Percentiles rank a stretch among this genome's conserved stretches.
Conservation (phyloP, 2,329 filamentous ascomycete genomes). For the Fusarium sp. region DNA sequence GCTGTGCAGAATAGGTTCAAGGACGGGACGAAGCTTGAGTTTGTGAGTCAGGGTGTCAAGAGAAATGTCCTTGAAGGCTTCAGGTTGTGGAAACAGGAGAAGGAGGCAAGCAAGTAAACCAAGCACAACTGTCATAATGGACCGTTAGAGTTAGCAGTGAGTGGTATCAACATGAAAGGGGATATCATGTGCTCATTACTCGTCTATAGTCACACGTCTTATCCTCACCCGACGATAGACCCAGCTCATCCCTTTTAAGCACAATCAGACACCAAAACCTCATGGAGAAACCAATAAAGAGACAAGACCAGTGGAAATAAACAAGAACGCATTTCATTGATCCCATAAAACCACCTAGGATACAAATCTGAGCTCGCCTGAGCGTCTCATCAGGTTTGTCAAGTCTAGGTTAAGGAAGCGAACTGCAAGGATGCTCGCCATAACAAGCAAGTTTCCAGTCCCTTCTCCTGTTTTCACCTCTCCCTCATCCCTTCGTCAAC, state of each 20-base stretch:
- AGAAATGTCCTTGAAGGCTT: slow-evolving; percentile 55
- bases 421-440: slow-evolving; percentile 23
- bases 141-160: not conserved
- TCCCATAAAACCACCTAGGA: slow-evolving; percentile 49
- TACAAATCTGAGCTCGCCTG: slow-evolving; percentile 42
- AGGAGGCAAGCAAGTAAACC: not conserved
- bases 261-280: slow-evolving; percentile 26
- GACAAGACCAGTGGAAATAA: slow-evolving; percentile 19
- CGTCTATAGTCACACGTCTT: slow-evolving; percentile 39
- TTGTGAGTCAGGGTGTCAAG: slow-evolving; percentile 54
- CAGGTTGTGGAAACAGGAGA: slow-evolving; percentile 44
- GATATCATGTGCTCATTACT: slow-evolving; percentile 43
- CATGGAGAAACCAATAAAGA: slow-evolving; percentile 7
- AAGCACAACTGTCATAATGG: not conserved
- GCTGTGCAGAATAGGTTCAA: slow-evolving; percentile 45
- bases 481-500: slow-evolving; percentile 29
- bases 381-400: slow-evolving; percentile 37
- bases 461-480: slow-evolving; percentile 22
- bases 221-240: slow-evolving; percentile 16
- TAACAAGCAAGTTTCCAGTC: slow-evolving; percentile 34
- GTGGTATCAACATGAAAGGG: slow-evolving; percentile 9
- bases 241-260: slow-evolving; percentile 4
- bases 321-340: slow-evolving; percentile 50
- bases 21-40: slow-evolving; percentile 50
- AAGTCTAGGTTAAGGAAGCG: slow-evolving; percentile 26